A percentile compares a stretch with the other conserved stretches of the same genome.
Conservation (phyloP, 768 basidiomycete species). For the Lactarius quietus region DNA sequence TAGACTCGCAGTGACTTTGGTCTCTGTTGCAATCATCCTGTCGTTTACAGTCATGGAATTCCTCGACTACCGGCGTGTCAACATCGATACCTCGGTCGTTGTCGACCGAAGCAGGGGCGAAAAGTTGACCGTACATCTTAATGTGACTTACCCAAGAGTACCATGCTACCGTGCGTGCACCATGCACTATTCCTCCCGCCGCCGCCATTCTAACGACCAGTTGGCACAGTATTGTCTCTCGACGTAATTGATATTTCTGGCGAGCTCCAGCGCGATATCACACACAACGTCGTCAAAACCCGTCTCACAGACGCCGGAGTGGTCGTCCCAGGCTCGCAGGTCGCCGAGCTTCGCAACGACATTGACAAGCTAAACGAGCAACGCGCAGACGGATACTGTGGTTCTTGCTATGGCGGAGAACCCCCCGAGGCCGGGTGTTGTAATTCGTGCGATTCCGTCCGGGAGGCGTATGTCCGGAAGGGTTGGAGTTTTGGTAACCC, state of each 20-base stretch:
- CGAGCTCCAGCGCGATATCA: constrained; percentile 86
- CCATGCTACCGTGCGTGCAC: constrained; percentile 85
- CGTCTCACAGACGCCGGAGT: constrained; percentile 61
- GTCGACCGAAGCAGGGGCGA: constrained; percentile 96
- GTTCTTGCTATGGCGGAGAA: constrained; percentile 91
- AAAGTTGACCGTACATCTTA: constrained; percentile 86
- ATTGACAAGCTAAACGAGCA: constrained; percentile 71
- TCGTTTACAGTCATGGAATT: constrained; percentile 92
- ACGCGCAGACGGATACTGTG: constrained; percentile 71
- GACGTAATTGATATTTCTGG: constrained; percentile 99
- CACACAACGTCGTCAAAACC: constrained; percentile 85
- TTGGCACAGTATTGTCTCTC: constrained; percentile 76
- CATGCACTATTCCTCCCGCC: not conserved
- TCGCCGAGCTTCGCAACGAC: constrained; percentile 76
- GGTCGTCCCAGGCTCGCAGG: constrained; percentile 52
- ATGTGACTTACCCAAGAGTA: constrained; percentile 93
- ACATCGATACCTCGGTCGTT: constrained; percentile 85
- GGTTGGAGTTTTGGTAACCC: constrained; percentile 97
- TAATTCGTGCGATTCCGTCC: constrained; percentile 93
- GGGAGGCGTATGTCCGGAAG: constrained; percentile 81
- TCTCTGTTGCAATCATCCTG: constrained; percentile 89
- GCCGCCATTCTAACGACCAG: not conserved
- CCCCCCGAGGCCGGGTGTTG: constrained; percentile 82
- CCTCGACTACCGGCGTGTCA: constrained; percentile 87
- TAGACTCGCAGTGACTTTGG: constrained; percentile 70